These are phyloP conservation scores for Coemansia erecta DNA, from an alignment of 192 early-diverging fungal genomes.

Conservation along the genomic window DNA sequence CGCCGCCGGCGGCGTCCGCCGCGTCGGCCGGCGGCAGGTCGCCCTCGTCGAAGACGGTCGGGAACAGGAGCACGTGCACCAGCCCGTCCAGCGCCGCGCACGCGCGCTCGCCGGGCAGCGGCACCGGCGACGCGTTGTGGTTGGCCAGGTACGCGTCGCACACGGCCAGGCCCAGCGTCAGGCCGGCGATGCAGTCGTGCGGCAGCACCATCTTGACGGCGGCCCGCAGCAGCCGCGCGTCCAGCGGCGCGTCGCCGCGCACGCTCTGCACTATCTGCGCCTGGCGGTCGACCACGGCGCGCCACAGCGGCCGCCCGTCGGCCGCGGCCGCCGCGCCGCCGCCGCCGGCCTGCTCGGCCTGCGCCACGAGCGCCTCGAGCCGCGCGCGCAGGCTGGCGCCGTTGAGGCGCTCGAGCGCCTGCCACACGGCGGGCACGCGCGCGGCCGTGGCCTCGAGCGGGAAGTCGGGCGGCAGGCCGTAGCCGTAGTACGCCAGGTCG, in stretches of 20 bases:
- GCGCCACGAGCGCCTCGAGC: conserved; percentile 19
- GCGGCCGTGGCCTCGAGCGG: conserved; percentile 38
- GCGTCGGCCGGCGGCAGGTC: conserved; percentile 21
- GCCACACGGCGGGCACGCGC: conserved; percentile 36
- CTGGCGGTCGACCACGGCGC: conserved; percentile 28
- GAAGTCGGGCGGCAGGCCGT: conserved; percentile 48
- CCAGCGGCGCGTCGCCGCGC: conserved; percentile 28
- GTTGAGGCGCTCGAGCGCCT: conserved; percentile 48
- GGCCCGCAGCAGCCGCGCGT: conserved; percentile 31
- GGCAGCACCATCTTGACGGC: conserved; percentile 52
- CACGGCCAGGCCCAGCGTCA: conserved; percentile 45
- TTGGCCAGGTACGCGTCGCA: conserved; percentile 39
- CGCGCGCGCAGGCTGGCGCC: conserved; percentile 37
- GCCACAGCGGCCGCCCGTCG: conserved; percentile 36
- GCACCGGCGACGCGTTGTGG: conserved; percentile 1
- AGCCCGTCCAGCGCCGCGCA: conserved; percentile 51
- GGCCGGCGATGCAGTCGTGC: conserved; percentile 51
- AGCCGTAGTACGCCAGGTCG: conserved; percentile 34
- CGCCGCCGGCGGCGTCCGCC: neutral
- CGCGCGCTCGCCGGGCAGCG: neutral
- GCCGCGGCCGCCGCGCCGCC: conserved; percentile 1
- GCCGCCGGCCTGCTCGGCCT: conserved; percentile 5
- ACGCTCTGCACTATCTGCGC: conserved; percentile 41
- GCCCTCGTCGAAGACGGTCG: conserved; percentile 63
- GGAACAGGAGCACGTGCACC: conserved; percentile 66